Conservation (phyloP, 2,329 filamentous ascomycete species). For the Hypoxylon sp. region DNA sequence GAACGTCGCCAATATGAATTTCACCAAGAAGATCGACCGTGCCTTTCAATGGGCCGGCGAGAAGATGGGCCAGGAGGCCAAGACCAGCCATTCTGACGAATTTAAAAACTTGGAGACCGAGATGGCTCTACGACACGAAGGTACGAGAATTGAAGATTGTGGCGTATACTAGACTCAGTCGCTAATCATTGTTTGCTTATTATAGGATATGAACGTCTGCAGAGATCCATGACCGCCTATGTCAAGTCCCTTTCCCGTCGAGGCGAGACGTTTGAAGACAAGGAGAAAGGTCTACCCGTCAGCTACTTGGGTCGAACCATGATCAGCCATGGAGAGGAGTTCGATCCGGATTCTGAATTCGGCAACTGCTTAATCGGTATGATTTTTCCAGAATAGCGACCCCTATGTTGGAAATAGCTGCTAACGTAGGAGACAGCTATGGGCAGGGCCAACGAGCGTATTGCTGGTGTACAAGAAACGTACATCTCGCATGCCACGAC, state of each 20-base stretch:
- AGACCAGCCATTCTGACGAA: conserved; percentile 87
- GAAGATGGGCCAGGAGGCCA: conserved; percentile 92
- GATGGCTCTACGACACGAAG: conserved; percentile 89
- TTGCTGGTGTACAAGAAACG: conserved; percentile 85
- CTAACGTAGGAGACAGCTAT: conserved; percentile 63
- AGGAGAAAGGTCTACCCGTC: conserved; percentile 85
- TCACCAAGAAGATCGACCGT: conserved; percentile 89
- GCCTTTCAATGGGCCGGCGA: conserved; percentile 99
- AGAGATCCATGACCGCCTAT: conserved; percentile 86
- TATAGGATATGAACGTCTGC: conserved; percentile 88
- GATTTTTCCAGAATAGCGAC: conserved; percentile 41
- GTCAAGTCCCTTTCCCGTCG: conserved; percentile 89
- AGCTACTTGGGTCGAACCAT: conserved; percentile 86
- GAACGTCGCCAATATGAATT: conserved; percentile 58
- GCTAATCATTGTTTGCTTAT: conserved; percentile 20
- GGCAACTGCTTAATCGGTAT: conserved; percentile 83
- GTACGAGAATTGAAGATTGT: conserved; percentile 60
- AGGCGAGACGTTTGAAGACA: conserved; percentile 82
- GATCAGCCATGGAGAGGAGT: conserved; percentile 91
- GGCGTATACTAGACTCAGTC: conserved; percentile 13
- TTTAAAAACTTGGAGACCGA: conserved; percentile 91
- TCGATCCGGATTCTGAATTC: conserved; percentile 90
- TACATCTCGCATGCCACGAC: conserved; percentile 82
- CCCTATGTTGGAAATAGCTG: neutral
- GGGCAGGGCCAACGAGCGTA: conserved; percentile 87